A percentile compares a stretch with the other conserved stretches of the same genome.
These are phyloP conservation scores for Pleurostoma richardsiae DNA, from an alignment of 2,329 filamentous ascomycete genomes.

Conservation along the genomic window DNA sequence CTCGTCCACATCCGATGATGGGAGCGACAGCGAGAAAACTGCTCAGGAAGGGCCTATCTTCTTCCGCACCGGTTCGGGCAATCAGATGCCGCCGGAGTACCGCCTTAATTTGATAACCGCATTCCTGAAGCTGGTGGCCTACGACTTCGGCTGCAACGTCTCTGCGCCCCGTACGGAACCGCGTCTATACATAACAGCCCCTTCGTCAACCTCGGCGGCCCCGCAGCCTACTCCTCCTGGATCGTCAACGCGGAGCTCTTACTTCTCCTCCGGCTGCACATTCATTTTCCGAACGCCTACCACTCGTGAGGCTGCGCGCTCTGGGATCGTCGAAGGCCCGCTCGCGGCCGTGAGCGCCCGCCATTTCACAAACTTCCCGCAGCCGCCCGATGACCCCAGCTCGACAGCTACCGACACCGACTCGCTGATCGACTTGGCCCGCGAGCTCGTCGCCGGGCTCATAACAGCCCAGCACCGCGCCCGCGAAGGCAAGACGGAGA, in stretches of 20 bases:
- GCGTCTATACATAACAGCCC: slow-evolving; percentile 45
- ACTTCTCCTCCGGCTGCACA: slow-evolving; percentile 52
- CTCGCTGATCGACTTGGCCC: slow-evolving; percentile 55
- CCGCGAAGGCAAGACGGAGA: slow-evolving; percentile 51
- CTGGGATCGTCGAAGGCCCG: slow-evolving; percentile 57
- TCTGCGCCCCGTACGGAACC: slow-evolving; percentile 52
- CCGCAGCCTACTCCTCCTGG: slow-evolving; percentile 2
- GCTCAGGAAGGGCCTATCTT: slow-evolving; percentile 13
- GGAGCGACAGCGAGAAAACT: slow-evolving; percentile 5
- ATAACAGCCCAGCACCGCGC: slow-evolving; percentile 60
- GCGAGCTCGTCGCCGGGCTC: slow-evolving; percentile 56
- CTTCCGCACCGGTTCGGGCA: slow-evolving; percentile 44
- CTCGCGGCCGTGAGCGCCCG: slow-evolving; percentile 56
- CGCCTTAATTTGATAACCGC: slow-evolving; percentile 52
- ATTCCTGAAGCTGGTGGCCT: slow-evolving; percentile 60
- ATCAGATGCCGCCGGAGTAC: slow-evolving; percentile 53
- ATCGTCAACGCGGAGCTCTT: slow-evolving; percentile 35
- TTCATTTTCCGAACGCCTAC: slow-evolving; percentile 57
- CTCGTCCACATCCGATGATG: slow-evolving; percentile 8
- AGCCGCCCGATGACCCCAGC: slow-evolving; percentile 7
- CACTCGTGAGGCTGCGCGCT: slow-evolving; percentile 55
- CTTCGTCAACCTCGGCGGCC: slow-evolving; percentile 12
- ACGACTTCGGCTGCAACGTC: slow-evolving; percentile 62
- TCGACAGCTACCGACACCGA: slow-evolving; percentile 41
- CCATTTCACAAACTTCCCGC: slow-evolving; percentile 44